phyloP scores from a whole-genome alignment of 192 early-diverging fungal species.

The Phycomyces blakesleeanus region DNA sequence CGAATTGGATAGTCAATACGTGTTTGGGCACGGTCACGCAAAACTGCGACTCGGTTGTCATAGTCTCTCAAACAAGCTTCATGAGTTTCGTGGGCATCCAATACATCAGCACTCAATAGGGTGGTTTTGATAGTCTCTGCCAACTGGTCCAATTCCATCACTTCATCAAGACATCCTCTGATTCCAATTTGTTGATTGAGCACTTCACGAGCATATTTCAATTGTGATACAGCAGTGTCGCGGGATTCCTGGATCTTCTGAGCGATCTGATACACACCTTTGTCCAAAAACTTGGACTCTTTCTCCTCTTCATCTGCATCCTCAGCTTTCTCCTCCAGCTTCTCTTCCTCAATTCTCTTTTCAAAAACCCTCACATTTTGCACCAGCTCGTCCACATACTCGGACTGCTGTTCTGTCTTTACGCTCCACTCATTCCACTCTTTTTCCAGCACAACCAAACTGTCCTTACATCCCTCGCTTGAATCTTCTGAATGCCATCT shows the following conservation, averaged over 20 bases:
- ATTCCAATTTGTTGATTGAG: conserved; percentile 9
- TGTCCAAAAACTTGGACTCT: too few relatives aligned
- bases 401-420: too few relatives aligned
- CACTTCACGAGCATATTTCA: conserved; percentile 11
- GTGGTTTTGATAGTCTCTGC: conserved; percentile 14
- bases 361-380: too few relatives aligned
- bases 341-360: too few relatives aligned
- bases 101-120: conserved; percentile 9
- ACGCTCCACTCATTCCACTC: too few relatives aligned
- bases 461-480: too few relatives aligned
- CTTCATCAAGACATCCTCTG: conserved; percentile 2
- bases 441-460: too few relatives aligned
- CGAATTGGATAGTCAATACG: conserved; percentile 7
- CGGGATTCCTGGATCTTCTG: not conserved
- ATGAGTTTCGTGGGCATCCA: not conserved
- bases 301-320: too few relatives aligned
- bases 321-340: too few relatives aligned
- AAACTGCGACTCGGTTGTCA: not conserved
- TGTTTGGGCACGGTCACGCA: not conserved
- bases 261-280: not conserved
- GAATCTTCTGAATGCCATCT: too few relatives aligned
- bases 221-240: not conserved
- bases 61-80: conserved; percentile 2
- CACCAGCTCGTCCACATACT: too few relatives aligned
- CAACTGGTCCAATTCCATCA: conserved; percentile 1